Conservation (phyloP, 768 basidiomycete genomes). For the Suillus clintonianus region DNA sequence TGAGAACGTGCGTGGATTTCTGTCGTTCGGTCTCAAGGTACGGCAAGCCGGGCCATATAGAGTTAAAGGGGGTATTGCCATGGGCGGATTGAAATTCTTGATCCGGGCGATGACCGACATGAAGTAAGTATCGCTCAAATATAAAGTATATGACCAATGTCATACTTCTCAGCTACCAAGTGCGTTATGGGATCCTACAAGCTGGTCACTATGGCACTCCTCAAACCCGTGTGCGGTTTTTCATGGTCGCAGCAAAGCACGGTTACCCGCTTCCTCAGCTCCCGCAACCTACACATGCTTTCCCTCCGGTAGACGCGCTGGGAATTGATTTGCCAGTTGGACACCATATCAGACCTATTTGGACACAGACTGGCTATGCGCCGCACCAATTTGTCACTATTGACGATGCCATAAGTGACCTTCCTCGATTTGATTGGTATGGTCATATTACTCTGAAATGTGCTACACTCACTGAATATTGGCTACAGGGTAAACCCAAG, state of each 20-base stretch:
- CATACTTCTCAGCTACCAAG: slow-evolving; percentile 39
- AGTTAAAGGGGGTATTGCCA: slow-evolving; percentile 65
- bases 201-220: slow-evolving; percentile 51
- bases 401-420: slow-evolving; percentile 73
- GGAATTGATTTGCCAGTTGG: slow-evolving; percentile 52
- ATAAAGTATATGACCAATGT: neutral
- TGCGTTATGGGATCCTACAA: slow-evolving; percentile 44
- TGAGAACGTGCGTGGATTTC: slow-evolving; percentile 51
- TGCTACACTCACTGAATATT: neutral
- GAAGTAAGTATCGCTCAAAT: slow-evolving; percentile 44
- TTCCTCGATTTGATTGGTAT: slow-evolving; percentile 76
- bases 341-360: slow-evolving; percentile 43
- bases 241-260: slow-evolving; percentile 45
- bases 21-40: slow-evolving; percentile 40
- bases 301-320: slow-evolving; percentile 43
- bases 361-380: slow-evolving; percentile 49
- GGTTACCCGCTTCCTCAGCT: slow-evolving; percentile 38
- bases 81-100: slow-evolving; percentile 75
- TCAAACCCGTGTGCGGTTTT: slow-evolving; percentile 48
- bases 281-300: slow-evolving; percentile 47
- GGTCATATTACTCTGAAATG: slow-evolving; percentile 6
- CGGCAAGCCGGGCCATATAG: slow-evolving; percentile 40
- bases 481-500: slow-evolving; percentile 26
- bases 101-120: slow-evolving; percentile 62
- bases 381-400: slow-evolving; percentile 61